Evolutionary conservation across 306 rosid species (phyloP), one percentile per base, ranked within the genome.

Genomic region (Vachellia pachyceras): DNA sequence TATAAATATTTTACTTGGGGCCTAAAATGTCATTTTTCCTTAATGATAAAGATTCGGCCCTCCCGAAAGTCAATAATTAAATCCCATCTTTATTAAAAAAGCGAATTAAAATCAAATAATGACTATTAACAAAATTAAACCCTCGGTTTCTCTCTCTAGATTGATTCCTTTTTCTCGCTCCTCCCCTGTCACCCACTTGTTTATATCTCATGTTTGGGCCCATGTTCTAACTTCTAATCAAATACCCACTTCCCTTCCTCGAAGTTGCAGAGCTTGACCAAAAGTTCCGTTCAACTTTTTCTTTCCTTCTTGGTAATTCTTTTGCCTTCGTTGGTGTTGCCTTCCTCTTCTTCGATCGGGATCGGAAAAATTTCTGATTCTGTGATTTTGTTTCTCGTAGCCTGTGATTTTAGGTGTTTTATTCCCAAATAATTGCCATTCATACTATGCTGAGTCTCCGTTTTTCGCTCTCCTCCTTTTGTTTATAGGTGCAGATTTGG

Each of bases 181-280:
- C 68, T 49, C 67, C 65, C 57, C 71, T 58, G 88, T 73, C 47
- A n/a, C 36, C 67, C 50, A 74, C 65, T 54, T 54, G 57, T 18
- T 29, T 54, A 37, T 36, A 37, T 54, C 3, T 39, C 5, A 15
- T 74, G 25, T 54, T 41, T n/a, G 49, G 1, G 22, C 10, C 54
- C 46, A 25, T 37, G 55, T 75, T 20, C 35, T 25, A 13, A 57
- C 41, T 75, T 20, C 35, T 25, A 13, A 57, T 58, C 79, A 20
- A 29, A 14, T 40, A 14, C 25, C 73, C 80, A 68, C 86, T 82
- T 23, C 54, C 5, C 77, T 81, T 84, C 87, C 49, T 69, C 47
- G 84, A 78, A 84, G 84, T 81, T 84, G 87, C 87, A 72, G 78
- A 42, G 64, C 86, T 79, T 75, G 86, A 80, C 86, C 85, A 35